Conservation (phyloP, 805 yeast species). For the Candida palmyrensis region DNA sequence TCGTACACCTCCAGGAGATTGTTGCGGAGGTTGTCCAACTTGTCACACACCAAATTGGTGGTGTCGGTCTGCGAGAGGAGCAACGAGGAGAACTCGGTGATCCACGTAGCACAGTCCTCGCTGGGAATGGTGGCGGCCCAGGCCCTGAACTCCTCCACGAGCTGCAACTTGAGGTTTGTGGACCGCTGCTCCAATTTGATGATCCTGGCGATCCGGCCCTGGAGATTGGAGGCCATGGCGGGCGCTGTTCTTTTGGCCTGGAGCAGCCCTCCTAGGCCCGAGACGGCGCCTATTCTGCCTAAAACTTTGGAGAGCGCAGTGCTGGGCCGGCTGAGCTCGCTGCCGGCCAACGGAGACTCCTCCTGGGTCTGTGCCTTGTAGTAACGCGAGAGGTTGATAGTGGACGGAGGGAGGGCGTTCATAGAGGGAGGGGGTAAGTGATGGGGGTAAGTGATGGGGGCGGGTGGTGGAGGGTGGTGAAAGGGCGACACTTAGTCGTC, state of each 20-base stretch:
- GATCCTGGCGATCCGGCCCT: constrained; percentile 27
- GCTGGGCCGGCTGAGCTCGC: constrained; percentile 7
- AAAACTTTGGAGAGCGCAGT: constrained; percentile 16
- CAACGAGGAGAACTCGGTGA: constrained; percentile 37
- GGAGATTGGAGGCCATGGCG: constrained; percentile 22
- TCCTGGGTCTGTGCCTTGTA: not conserved
- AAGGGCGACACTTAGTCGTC: too few species aligned
- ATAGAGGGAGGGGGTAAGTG: too few species aligned
- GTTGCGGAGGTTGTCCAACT: constrained; percentile 37
- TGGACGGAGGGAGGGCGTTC: not conserved
- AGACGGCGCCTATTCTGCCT: constrained; percentile 12
- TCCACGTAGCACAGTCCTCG: constrained; percentile 31
- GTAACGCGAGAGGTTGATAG: constrained; percentile 1
- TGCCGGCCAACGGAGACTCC: too few species aligned
- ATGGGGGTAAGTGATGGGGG: too few species aligned
- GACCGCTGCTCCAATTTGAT: constrained; percentile 36
- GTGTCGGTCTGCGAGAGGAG: constrained; percentile 32
- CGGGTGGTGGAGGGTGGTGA: too few species aligned
- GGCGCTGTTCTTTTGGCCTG: constrained; percentile 3
- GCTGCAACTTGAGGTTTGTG: constrained; percentile 28
- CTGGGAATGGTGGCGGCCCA: constrained; percentile 41
- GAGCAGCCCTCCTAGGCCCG: constrained; percentile 5
- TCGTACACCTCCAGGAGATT: constrained; percentile 43
- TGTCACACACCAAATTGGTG: constrained; percentile 33
- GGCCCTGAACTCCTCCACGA: constrained; percentile 32